Evolutionary conservation across 2,329 filamentous ascomycete species (phyloP).

Genomic region (Clonostachys solani): DNA sequence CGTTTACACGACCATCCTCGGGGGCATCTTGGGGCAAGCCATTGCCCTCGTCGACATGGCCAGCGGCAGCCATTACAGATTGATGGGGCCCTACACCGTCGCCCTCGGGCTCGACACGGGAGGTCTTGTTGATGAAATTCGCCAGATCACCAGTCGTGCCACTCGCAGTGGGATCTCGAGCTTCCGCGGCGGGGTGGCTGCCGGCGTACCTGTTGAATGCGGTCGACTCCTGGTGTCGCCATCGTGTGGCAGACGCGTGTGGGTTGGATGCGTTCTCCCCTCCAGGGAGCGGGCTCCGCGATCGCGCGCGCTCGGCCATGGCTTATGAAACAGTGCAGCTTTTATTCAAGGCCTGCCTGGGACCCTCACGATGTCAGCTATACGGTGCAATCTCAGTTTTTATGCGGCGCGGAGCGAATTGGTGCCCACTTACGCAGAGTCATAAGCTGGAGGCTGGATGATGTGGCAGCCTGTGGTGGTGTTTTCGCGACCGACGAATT

Average conservation of each 20-base stretch:
- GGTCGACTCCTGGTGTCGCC: slow-evolving; percentile 61
- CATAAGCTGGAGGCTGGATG: too few relatives aligned
- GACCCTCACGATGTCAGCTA: too few relatives aligned
- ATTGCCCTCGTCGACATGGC: slow-evolving; percentile 18
- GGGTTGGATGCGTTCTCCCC: slow-evolving; percentile 38
- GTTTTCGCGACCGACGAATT: too few relatives aligned
- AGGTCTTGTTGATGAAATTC: slow-evolving; percentile 46
- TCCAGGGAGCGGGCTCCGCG: slow-evolving; percentile 12
- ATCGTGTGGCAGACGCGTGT: slow-evolving; percentile 51
- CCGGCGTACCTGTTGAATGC: slow-evolving; percentile 47
- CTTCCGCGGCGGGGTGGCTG: slow-evolving; percentile 10
- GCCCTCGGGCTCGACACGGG: slow-evolving; percentile 37
- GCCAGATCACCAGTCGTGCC: slow-evolving; percentile 46
- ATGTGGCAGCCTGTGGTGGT: too few relatives aligned
- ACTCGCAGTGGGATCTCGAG: slow-evolving; percentile 23
- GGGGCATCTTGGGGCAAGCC: slow-evolving; percentile 11
- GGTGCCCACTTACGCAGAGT: too few relatives aligned
- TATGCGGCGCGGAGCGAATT: too few relatives aligned
- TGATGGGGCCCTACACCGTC: slow-evolving; percentile 29
- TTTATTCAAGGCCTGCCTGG: too few relatives aligned
- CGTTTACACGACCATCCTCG: slow-evolving; percentile 7
- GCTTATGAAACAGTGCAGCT: too few relatives aligned
- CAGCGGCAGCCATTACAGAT: slow-evolving; percentile 44
- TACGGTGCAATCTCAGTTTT: too few relatives aligned
- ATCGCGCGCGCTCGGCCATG: neutral